Base-by-base conservation (phyloP, 495 filamentous ascomycete genomes). In the Hypoxylon perforatum region DNA sequence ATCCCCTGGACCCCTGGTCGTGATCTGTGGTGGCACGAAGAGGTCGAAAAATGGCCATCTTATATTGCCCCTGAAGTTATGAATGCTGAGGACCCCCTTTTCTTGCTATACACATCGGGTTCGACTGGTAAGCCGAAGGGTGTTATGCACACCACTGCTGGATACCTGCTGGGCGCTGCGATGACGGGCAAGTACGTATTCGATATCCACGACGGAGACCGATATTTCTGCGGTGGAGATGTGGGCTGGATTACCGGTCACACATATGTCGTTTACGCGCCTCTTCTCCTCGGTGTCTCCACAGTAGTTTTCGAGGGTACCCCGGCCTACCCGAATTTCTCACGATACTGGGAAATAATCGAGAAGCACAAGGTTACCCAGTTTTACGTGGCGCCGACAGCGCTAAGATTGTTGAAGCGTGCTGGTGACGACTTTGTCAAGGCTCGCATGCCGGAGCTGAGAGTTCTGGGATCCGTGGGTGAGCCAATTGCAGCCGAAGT, bases 221-320 rank as follows among this genome's bases (percentile, higher is more conserved):
- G 85, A 56, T 97, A 93, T 83, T 98, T 97, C 86, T 98, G 95
- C 71, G 95, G 92, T 76, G 96, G 96, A 76, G 95, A 99, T 74
- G 93, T 99, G 51, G 95, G 95, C 69, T 99, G 95, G 95, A 98
- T 99, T 74, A 98, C 96, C 45, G 95, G 95, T n/a, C 95, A 99
- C 80, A 97, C 95, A 46, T 99, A 99, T 73, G 95, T 97, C 49
- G 94, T 99, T 25, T 99, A 99, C 73, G 92, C 95, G 10, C 95
- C 95, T 55, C 85, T 99, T 42, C 83, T 99, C 4, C 85, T 98
- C 39, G 95, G 95, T 81, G 89, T 96, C 63, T 85, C 94, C 21
- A 98, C 95, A 3, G 92, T 99, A 21, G 94, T 99, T n/a, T 99
- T 98, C 65, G 95, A 99, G 81, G 96, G 96, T 69, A 99, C 95